Conservation (phyloP, 2,329 filamentous ascomycete genomes). For the Chaetomium sp. region DNA sequence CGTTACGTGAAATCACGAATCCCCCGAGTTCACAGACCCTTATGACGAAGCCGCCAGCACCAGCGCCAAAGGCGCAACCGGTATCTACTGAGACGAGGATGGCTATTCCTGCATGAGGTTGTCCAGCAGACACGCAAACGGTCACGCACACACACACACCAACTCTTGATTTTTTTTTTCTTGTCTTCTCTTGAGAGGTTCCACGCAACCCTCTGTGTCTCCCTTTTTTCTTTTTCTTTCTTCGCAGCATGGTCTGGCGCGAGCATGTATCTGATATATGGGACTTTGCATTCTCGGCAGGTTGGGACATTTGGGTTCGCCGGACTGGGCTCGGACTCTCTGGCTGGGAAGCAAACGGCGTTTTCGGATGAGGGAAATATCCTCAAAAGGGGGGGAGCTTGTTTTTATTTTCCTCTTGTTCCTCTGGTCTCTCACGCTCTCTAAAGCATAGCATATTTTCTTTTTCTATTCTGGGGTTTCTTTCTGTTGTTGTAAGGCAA, state of each 20-base stretch:
- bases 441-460: constrained; percentile 2
- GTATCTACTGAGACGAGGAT: too few relatives aligned
- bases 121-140: neutral
- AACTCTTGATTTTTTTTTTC: neutral
- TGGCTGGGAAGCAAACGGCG: neutral
- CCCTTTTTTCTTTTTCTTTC: neutral
- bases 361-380: constrained; percentile 8
- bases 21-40: neutral
- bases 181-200: neutral
- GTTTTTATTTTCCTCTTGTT: neutral
- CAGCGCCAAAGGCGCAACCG: too few relatives aligned
- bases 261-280: neutral
- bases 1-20: neutral
- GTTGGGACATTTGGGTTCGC: constrained; percentile 2
- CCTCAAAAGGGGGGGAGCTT: constrained; percentile 5
- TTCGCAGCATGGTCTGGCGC: constrained; percentile 9
- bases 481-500: neutral
- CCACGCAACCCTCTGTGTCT: neutral
- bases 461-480: neutral
- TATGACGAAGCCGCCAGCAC: neutral
- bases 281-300: neutral
- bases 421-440: neutral
- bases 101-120: neutral
- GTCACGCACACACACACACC: neutral
- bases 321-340: neutral